Conservation (phyloP, 2,329 filamentous ascomycete genomes). For the Ophiosphaerella herpotricha region DNA sequence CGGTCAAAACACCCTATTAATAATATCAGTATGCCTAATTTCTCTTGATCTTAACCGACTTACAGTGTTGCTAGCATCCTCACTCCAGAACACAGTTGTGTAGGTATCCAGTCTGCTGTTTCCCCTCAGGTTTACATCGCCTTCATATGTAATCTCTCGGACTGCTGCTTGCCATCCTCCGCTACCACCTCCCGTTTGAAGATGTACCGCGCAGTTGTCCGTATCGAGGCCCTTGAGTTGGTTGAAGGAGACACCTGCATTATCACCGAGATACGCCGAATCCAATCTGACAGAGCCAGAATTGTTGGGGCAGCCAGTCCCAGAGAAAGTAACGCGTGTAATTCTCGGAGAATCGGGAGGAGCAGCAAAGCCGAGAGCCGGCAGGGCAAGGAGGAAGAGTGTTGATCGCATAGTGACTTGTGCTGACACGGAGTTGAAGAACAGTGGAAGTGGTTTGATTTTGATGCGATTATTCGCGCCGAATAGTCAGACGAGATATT, state of each 20-base stretch:
- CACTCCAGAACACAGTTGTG: conserved; percentile 36
- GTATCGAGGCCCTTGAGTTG: conserved; percentile 29
- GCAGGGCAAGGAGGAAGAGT: conserved; percentile 18
- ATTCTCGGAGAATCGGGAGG: conserved; percentile 29
- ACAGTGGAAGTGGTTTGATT: neutral
- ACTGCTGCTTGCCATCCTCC: conserved; percentile 38
- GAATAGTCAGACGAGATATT: neutral
- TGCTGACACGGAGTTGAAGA: neutral
- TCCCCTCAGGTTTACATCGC: conserved; percentile 28
- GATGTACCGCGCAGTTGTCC: conserved; percentile 37
- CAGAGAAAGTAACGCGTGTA: conserved; percentile 30
- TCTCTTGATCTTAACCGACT: conserved; percentile 5
- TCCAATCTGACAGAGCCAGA: conserved; percentile 26
- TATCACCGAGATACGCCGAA: conserved; percentile 24
- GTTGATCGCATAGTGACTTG: conserved; percentile 17
- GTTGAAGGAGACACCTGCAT: conserved; percentile 27
- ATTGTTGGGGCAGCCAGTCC: conserved; percentile 33
- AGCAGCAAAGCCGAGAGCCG: conserved; percentile 20
- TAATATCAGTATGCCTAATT: neutral
- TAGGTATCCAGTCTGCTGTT: conserved; percentile 28
- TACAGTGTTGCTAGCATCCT: conserved; percentile 36
- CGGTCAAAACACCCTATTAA: conserved; percentile 22
- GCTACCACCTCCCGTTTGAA: conserved; percentile 28
- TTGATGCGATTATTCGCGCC: neutral
- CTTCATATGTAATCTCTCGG: conserved; percentile 28